Conservation (phyloP, 129 eudicot species). For the Flaveria trinervia region DNA sequence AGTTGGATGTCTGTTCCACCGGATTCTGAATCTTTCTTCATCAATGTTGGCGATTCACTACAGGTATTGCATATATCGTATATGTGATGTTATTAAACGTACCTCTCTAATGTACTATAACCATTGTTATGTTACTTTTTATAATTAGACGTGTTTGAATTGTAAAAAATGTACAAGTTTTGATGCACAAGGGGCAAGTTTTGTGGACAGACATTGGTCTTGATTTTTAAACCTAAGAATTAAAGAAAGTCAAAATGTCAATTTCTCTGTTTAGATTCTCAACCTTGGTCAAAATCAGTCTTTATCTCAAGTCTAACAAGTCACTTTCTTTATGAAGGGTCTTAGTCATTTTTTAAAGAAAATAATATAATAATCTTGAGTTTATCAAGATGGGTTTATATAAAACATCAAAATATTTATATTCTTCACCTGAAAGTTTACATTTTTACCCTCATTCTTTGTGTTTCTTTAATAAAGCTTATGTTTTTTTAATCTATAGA, state of each 20-base stretch:
- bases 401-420: neutral
- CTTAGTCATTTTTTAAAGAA: slow-evolving; percentile 6
- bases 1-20: slow-evolving; percentile 86
- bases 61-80: slow-evolving; percentile 49
- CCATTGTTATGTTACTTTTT: too few species aligned
- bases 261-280: slow-evolving; percentile 28
- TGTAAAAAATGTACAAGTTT: neutral
- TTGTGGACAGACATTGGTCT: neutral
- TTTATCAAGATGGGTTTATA: slow-evolving; percentile 12
- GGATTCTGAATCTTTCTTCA: slow-evolving; percentile 75
- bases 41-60: slow-evolving; percentile 88
- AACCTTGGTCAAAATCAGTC: slow-evolving; percentile 40
- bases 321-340: slow-evolving; percentile 23
- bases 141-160: too few species aligned
- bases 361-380: slow-evolving; percentile 1
- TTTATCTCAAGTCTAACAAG: slow-evolving; percentile 27
- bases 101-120: too few species aligned
- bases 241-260: slow-evolving; percentile 12
- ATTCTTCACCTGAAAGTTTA: too few species aligned
- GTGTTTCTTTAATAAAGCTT: too few species aligned
- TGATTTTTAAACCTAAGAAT: neutral
- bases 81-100: too few species aligned
- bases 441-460: too few species aligned
- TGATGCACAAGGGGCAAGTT: neutral
- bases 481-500: neutral